Base-by-base conservation (phyloP, 139 green algal species). In the Chlamydomonas eustigma region DNA sequence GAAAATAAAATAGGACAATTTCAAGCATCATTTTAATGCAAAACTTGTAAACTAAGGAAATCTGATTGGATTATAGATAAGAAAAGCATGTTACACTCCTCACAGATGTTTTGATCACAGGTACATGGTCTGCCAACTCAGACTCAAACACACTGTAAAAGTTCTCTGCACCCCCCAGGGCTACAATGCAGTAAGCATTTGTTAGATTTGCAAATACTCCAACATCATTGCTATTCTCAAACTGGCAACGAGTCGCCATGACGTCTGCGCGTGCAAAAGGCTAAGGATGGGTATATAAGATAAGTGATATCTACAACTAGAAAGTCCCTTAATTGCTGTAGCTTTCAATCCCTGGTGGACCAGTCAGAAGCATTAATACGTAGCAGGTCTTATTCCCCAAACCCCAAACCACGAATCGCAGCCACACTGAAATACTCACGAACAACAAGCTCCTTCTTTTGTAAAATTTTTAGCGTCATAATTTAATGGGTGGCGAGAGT, bases 61-160 rank as follows among this genome's bases (percentile, higher is more conserved):
- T n/a, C n/a, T n/a, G n/a, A n/a, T n/a, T n/a, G n/a, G n/a, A n/a
- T n/a, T n/a, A n/a, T n/a, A n/a, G n/a, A n/a, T n/a, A n/a, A n/a
- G n/a, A n/a, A n/a, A n/a, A n/a, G n/a, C n/a, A n/a, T n/a, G n/a
- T n/a, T n/a, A n/a, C n/a, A n/a, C n/a, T n/a, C n/a, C 44, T 58
- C 12, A 87, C 76, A 3, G 86, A 93, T 0, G 91, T 87, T 81
- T 99, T 98, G 67, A 99, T 88, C 18, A 99, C 93, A 1, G 96
- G 96, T 33, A 99, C 97, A 81, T 98, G 92, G 51, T 98, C 94
- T 25, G 92, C 84, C 30, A 99, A 84, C 82, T 99, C 96, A 28
- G 91, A 84, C 79, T 99, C 94, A 82, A 99, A 99, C 5, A 97
- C 92, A 69, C 92, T 97, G 90, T 98, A 99, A 70, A 99, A 99